Percentiles rank a stretch among this genome's conserved stretches.
phyloP scores from a whole-genome alignment of 352 stramenopile genomes.

The Pythium monospermum region DNA sequence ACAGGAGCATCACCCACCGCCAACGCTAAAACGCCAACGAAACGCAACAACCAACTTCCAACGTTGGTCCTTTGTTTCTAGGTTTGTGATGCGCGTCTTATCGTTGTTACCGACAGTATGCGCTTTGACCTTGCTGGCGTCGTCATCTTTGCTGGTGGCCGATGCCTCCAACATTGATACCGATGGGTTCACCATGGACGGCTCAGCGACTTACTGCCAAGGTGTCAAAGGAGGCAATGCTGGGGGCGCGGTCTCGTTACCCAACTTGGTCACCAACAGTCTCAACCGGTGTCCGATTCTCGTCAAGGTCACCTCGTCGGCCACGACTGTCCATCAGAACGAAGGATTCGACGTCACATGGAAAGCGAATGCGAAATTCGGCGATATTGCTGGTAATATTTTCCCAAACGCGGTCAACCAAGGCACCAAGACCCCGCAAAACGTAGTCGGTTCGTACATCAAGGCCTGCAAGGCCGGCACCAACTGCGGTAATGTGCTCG shows the following conservation, averaged over 20 bases:
- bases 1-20: too few relatives aligned
- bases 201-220: slow-evolving; percentile 70
- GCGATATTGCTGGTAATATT: slow-evolving; percentile 35
- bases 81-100: slow-evolving; percentile 12
- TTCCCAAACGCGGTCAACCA: slow-evolving; percentile 66
- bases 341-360: slow-evolving; percentile 53
- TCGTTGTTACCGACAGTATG: not conserved
- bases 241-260: slow-evolving; percentile 37
- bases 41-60: too few relatives aligned
- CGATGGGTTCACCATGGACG: slow-evolving; percentile 51
- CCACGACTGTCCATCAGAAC: slow-evolving; percentile 43
- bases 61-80: too few relatives aligned
- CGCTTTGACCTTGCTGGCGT: slow-evolving; percentile 4
- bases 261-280: slow-evolving; percentile 40
- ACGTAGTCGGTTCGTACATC: slow-evolving; percentile 38
- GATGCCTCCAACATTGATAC: slow-evolving; percentile 55
- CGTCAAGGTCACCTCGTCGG: slow-evolving; percentile 38
- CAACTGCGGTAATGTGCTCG: slow-evolving; percentile 53
- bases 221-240: slow-evolving; percentile 27
- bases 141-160: not conserved
- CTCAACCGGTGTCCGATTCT: slow-evolving; percentile 52
- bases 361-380: slow-evolving; percentile 29
- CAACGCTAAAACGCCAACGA: too few relatives aligned
- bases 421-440: slow-evolving; percentile 24
- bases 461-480: slow-evolving; percentile 59